Evolutionary conservation across 768 basidiomycete genomes (phyloP).

Genomic region (Hydnum rufescens): DNA sequence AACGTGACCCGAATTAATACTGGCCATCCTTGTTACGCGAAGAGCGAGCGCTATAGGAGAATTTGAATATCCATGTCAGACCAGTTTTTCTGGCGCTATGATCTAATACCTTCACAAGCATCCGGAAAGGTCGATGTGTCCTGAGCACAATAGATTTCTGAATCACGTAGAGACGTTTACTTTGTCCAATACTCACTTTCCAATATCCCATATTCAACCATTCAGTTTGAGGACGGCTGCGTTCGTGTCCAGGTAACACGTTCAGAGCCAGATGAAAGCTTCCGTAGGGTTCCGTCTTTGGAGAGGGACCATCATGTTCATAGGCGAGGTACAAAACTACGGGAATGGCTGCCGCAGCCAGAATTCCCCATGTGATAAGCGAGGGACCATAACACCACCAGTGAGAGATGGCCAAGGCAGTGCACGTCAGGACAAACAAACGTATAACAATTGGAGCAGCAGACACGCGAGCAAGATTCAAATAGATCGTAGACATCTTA

Average conservation of each 20-base stretch:
- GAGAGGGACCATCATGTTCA: background rate
- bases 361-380: no score
- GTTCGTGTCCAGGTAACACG: background rate
- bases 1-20: background rate
- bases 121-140: slow-evolving; percentile 31
- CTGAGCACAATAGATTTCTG: slow-evolving; percentile 16
- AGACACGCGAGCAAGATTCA: no score
- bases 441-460: no score
- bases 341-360: no score
- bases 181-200: slow-evolving; percentile 25
- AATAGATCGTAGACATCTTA: no score
- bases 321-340: no score
- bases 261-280: background rate
- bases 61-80: background rate
- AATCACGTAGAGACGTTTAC: background rate
- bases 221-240: slow-evolving; percentile 28
- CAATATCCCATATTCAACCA: slow-evolving; percentile 59
- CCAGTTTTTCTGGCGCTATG: background rate
- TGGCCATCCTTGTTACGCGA: slow-evolving; percentile 27
- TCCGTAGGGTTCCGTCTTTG: slow-evolving; percentile 1
- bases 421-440: no score
- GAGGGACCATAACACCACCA: no score
- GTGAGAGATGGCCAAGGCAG: no score
- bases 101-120: slow-evolving; percentile 34
- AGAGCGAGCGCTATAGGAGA: slow-evolving; percentile 36